phyloP scores from a whole-genome alignment of 257 asterid genomes.

The Gentiana dahurica region DNA sequence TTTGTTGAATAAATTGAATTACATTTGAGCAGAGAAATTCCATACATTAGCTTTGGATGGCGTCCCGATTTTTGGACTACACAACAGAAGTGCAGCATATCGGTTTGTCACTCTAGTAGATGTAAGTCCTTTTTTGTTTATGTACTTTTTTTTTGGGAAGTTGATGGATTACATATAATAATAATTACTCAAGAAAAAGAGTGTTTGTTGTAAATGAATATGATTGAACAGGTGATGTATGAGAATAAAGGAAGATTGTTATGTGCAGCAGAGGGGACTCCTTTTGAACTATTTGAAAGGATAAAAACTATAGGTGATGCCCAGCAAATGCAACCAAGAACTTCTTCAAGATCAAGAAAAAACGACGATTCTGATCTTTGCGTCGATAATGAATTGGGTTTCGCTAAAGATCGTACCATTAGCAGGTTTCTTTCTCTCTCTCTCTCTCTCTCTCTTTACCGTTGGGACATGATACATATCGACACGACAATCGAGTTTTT shows the following conservation, averaged over 20 bases:
- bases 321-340: slow-evolving; percentile 73
- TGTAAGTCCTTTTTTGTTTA: slow-evolving; percentile 45
- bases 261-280: slow-evolving; percentile 84
- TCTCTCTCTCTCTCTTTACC: not conserved
- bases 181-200: not conserved
- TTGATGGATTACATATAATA: not conserved
- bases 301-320: slow-evolving; percentile 74
- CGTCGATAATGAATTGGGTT: slow-evolving; percentile 87
- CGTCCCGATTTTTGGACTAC: slow-evolving; percentile 68
- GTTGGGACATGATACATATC: too few species aligned
- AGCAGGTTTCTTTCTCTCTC: slow-evolving; percentile 89
- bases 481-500: not conserved
- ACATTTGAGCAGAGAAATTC: slow-evolving; percentile 48
- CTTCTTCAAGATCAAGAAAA: slow-evolving; percentile 83
- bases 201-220: not conserved
- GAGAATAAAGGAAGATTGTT: slow-evolving; percentile 71
- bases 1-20: not conserved
- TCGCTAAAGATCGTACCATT: slow-evolving; percentile 91
- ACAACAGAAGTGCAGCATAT: slow-evolving; percentile 79
- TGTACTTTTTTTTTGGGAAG: not conserved
- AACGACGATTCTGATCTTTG: slow-evolving; percentile 77
- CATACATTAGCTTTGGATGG: slow-evolving; percentile 93
- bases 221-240: slow-evolving; percentile 62
- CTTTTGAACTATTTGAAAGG: slow-evolving; percentile 57
- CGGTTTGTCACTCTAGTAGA: slow-evolving; percentile 94